These are phyloP conservation scores for Talaromyces rugulosus DNA, from an alignment of 2,329 filamentous ascomycete genomes.

Conservation along the genomic window DNA sequence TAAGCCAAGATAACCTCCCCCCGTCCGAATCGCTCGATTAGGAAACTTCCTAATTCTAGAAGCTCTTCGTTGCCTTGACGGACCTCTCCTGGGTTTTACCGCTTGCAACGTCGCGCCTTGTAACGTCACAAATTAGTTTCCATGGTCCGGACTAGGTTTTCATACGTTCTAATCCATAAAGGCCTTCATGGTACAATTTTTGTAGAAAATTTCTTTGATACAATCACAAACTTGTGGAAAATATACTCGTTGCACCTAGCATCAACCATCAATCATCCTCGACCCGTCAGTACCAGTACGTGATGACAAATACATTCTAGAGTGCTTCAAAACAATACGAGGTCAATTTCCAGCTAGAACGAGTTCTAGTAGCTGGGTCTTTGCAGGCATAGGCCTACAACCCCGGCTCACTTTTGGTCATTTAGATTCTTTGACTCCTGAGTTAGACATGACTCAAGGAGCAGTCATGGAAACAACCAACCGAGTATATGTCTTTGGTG, in stretches of 20 bases:
- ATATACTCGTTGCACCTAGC: background rate
- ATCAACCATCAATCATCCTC: background rate
- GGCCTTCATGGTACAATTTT: background rate
- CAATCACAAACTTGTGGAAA: background rate
- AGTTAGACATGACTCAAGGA: background rate
- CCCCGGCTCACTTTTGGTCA: background rate
- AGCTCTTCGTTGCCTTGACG: conserved; percentile 5
- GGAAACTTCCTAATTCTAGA: conserved; percentile 10
- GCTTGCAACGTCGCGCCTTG: conserved; percentile 8
- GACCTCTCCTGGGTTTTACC: conserved; percentile 3
- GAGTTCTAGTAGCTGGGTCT: background rate
- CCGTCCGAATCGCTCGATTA: background rate
- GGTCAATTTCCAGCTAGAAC: background rate
- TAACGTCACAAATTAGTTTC: conserved; percentile 10
- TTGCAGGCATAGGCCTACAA: background rate
- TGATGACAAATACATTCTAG: background rate
- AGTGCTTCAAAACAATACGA: background rate
- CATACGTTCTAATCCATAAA: conserved; percentile 6
- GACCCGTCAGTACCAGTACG: background rate
- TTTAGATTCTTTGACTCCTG: too few species aligned
- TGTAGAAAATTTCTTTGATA: background rate
- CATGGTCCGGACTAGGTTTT: conserved; percentile 4
- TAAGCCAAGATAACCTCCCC: background rate
- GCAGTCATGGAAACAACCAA: conserved; percentile 25
- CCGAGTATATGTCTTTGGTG: conserved; percentile 44